Evolutionary conservation across 2,329 filamentous ascomycete genomes (phyloP).

Genomic region (Xenosphaeropsis pyriputrescens): DNA sequence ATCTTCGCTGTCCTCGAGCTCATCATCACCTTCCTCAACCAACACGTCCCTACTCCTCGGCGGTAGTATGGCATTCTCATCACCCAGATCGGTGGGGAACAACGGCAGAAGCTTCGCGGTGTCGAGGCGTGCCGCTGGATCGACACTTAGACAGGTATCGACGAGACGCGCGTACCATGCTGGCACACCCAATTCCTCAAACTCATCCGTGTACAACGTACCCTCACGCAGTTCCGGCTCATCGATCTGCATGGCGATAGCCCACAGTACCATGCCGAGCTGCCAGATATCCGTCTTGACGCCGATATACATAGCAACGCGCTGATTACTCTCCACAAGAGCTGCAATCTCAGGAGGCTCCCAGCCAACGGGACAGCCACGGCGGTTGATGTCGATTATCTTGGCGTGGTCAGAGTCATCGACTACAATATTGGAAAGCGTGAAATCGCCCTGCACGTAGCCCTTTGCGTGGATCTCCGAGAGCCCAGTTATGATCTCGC

Average conservation of each 20-base stretch:
- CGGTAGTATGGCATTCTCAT: not conserved
- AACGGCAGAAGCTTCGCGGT: conserved; percentile 56
- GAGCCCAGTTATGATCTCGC: conserved; percentile 78
- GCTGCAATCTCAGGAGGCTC: conserved; percentile 83
- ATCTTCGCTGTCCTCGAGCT: no score
- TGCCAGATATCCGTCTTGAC: conserved; percentile 96
- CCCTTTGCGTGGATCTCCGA: conserved; percentile 90
- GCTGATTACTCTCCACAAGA: conserved; percentile 75
- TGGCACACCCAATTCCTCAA: conserved; percentile 48
- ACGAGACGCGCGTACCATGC: conserved; percentile 67
- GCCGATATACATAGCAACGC: conserved; percentile 93
- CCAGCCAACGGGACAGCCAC: conserved; percentile 96
- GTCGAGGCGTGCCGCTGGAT: conserved; percentile 57
- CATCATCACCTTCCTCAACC: no score
- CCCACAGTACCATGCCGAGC: conserved; percentile 94
- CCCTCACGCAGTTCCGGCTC: conserved; percentile 72
- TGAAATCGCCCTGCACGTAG: conserved; percentile 96
- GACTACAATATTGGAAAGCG: conserved; percentile 91
- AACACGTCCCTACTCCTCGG: no score
- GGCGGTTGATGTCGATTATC: conserved; percentile 95
- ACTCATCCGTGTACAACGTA: conserved; percentile 42
- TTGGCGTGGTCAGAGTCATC: conserved; percentile 73
- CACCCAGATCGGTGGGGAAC: conserved; percentile 38
- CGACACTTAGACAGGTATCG: conserved; percentile 59
- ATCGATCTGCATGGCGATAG: conserved; percentile 72